phyloP scores from a whole-genome alignment of 257 asterid species.

The Penstemon eatonii region DNA sequence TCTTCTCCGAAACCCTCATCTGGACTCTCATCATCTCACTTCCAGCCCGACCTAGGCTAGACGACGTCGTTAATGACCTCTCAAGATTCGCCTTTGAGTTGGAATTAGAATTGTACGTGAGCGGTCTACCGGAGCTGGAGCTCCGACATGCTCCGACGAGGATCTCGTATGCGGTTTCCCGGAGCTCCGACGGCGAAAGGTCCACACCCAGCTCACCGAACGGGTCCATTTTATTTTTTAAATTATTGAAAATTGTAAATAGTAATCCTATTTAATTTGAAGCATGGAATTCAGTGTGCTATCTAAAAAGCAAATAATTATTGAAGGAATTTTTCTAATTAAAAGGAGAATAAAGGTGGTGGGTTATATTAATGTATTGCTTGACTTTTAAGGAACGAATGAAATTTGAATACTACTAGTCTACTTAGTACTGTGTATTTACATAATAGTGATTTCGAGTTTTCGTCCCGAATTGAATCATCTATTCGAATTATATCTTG shows the following conservation, averaged over 20 bases:
- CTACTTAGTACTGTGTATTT: background rate
- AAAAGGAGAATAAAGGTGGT: conserved; percentile 14
- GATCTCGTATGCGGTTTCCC: conserved; percentile 87
- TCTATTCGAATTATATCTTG: too few relatives aligned
- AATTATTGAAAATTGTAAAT: background rate
- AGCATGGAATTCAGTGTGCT: conserved; percentile 16
- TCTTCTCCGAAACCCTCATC: conserved; percentile 80
- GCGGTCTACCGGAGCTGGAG: conserved; percentile 60
- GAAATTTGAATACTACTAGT: background rate
- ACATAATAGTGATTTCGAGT: too few relatives aligned
- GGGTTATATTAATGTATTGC: conserved; percentile 40
- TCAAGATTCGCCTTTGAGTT: conserved; percentile 39
- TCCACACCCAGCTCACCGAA: conserved; percentile 67
- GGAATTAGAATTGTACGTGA: conserved; percentile 67
- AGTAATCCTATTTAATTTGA: background rate
- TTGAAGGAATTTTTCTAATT: background rate
- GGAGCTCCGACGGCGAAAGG: conserved; percentile 70
- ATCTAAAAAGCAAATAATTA: background rate
- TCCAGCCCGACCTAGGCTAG: conserved; percentile 30
- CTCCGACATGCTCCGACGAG: conserved; percentile 80
- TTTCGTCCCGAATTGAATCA: too few relatives aligned
- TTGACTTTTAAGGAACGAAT: conserved; percentile 47
- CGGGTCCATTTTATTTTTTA: conserved; percentile 37
- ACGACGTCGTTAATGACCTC: conserved; percentile 36
- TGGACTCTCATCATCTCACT: conserved; percentile 85